Base-by-base conservation (phyloP, 2,329 filamentous ascomycete species). In the Diaporthe batatas region DNA sequence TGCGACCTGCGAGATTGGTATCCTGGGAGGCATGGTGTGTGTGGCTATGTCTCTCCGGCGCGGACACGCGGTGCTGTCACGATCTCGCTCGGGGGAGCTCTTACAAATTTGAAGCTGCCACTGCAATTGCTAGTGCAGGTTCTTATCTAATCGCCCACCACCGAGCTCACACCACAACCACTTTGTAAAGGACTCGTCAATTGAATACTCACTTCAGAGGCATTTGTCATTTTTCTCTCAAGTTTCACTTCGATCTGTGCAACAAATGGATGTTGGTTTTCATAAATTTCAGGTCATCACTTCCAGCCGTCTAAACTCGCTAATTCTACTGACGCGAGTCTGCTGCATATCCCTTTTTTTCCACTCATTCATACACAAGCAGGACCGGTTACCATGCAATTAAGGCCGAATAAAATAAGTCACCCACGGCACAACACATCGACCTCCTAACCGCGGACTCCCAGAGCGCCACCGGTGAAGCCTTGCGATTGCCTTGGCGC, bases 401-500 rank as follows among this genome's bases (percentile, higher is more conserved):
- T 71, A 74, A 74, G 71, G 71, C 68, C 68, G 54, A 58, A 62
- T 67, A 68, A 74, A 70, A 55, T 73, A 68, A 67, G 53, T 49
- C 47, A 57, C 42, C 25, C 51, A 71, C 62, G 67, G 55, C 64
- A 72, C 39, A 69, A 69, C 49, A 58, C 39, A 71, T 57, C 65
- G 62, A 34, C 64, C 69, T 53, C 68, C 79, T 87, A 92, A 82
- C 88, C 89, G 78, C 90, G 85, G 75, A 92, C 89, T 78, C 93
- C 93, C 82, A 96, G 84, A 74, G 93, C 93, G 83, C 93, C 93
- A 75, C 93, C 93, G 18, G 93, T 95, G 84, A 95, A 96, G 81
- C 94, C 92, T 76, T 92, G 93, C 75, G 92, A 90, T 81, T 92
- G 91, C 82, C 91, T 87, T 81, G 90, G 91, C 25, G 86, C 82